A percentile compares a stretch with the other conserved stretches of the same genome.
phyloP scores from a whole-genome alignment of 257 asterid species.

The Lycium ferocissimum region DNA sequence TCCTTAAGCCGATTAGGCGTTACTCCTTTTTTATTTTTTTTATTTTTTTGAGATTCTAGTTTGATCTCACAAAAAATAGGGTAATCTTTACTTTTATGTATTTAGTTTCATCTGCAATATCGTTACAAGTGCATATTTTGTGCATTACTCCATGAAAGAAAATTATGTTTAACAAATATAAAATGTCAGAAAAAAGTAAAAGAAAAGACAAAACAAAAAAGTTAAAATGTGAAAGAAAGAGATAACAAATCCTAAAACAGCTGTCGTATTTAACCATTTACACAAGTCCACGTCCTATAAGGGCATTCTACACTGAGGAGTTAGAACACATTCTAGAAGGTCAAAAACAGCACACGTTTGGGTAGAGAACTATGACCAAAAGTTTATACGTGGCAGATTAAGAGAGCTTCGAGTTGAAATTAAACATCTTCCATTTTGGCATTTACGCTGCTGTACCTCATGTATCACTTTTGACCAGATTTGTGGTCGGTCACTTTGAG shows the following conservation, averaged over 20 bases:
- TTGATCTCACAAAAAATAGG: no score
- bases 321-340: not conserved
- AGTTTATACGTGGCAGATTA: not conserved
- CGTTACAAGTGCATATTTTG: not conserved
- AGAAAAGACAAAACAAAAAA: no score
- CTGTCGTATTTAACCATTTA: not conserved
- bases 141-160: not conserved
- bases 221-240: not conserved
- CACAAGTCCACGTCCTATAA: not conserved
- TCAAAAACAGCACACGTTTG: not conserved
- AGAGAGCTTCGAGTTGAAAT: not conserved
- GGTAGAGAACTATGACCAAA: not conserved
- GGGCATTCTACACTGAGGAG: not conserved
- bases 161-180: no score
- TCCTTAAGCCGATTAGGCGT: no score
- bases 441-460: not conserved
- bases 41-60: not conserved
- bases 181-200: no score
- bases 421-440: not conserved
- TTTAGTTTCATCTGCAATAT: no score
- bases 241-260: no score
- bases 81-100: not conserved
- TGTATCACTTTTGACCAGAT: not conserved
- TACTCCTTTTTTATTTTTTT: not conserved
- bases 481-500: conserved; percentile 8